phyloP scores from a whole-genome alignment of 192 early-diverging fungal species.

The Helicostylum pulchrum region DNA sequence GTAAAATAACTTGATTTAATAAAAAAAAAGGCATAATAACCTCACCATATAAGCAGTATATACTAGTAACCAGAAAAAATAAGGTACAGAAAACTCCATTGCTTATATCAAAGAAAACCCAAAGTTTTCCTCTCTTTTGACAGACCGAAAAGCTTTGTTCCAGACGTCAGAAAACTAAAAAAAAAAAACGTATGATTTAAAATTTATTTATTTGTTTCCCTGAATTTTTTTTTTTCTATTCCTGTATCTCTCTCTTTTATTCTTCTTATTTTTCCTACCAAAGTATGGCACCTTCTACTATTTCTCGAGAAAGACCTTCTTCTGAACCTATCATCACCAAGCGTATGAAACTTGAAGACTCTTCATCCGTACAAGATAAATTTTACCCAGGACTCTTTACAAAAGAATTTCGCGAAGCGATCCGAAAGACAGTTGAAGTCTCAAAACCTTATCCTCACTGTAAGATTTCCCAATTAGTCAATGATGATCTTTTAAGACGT shows the following conservation, averaged over 20 bases:
- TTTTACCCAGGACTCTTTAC: conserved; percentile 11
- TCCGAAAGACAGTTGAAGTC: conserved; percentile 15
- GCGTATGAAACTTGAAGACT: conserved; percentile 18
- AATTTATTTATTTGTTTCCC: not conserved
- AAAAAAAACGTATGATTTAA: not conserved
- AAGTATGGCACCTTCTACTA: not conserved
- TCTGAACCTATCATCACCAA: not conserved
- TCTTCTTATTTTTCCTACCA: not conserved
- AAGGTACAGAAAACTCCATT: too few species aligned
- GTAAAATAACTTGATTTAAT: too few species aligned
- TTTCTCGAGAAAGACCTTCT: not conserved
- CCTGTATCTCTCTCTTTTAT: not conserved
- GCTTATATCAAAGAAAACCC: not conserved
- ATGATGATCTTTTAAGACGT: conserved; percentile 55
- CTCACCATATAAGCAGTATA: too few species aligned
- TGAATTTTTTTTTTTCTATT: not conserved
- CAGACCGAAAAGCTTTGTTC: not conserved
- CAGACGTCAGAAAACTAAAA: not conserved
- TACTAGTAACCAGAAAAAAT: too few species aligned
- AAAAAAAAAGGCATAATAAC: too few species aligned
- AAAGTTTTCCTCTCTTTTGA: not conserved
- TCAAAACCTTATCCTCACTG: conserved; percentile 66
- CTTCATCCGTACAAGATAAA: conserved; percentile 1
- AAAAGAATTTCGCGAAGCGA: not conserved
- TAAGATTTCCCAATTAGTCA: conserved; percentile 57